phyloP scores from a whole-genome alignment of 192 early-diverging fungal genomes.

The Backusella luteola region DNA sequence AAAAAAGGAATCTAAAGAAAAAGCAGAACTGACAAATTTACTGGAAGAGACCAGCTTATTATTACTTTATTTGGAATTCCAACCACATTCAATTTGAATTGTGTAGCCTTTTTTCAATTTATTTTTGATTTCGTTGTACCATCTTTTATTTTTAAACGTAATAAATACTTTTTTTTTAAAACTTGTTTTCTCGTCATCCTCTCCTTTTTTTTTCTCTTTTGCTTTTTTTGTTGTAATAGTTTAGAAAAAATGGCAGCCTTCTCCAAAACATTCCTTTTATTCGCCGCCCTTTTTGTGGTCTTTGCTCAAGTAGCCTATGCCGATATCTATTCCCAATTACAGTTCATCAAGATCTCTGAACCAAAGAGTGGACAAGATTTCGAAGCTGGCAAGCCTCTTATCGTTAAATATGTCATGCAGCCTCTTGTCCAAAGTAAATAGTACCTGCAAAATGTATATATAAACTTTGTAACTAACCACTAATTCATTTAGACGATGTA shows the following conservation, averaged over 20 bases:
- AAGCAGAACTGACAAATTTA: neutral
- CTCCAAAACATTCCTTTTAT: constrained; percentile 10
- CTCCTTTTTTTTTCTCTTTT: constrained; percentile 1
- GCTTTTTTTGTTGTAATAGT: neutral
- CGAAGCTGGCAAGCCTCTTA: constrained; percentile 22
- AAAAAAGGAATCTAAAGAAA: neutral
- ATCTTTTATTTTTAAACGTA: neutral
- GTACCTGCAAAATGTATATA: neutral
- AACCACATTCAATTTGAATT: constrained; percentile 9
- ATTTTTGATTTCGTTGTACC: constrained; percentile 1
- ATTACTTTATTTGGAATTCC: neutral
- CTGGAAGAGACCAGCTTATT: neutral
- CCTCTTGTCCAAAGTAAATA: constrained; percentile 32
- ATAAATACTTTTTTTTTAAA: neutral
- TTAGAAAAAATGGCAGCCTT: neutral
- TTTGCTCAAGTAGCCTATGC: constrained; percentile 20
- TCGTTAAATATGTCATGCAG: constrained; percentile 35
- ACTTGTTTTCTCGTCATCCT: neutral
- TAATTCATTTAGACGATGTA: constrained; percentile 10
- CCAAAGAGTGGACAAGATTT: constrained; percentile 26
- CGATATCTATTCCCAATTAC: constrained; percentile 31
- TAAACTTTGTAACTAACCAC: neutral
- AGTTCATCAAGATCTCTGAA: constrained; percentile 35
- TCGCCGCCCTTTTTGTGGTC: constrained; percentile 1
- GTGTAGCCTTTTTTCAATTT: constrained; percentile 4